Evolutionary conservation across 805 yeast genomes (phyloP).

Genomic region (Candida cerambycidarum): DNA sequence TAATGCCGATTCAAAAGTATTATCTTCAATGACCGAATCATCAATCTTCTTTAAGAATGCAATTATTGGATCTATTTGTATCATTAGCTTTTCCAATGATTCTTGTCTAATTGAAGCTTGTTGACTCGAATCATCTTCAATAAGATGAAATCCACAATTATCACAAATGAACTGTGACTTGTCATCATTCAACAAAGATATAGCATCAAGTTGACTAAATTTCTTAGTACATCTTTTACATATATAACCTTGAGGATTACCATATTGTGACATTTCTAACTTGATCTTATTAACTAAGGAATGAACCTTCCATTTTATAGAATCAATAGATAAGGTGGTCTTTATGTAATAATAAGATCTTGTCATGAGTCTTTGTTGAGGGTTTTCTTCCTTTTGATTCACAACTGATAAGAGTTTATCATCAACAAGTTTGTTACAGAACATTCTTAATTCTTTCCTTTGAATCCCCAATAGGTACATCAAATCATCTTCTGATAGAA

Average conservation of each 20-base stretch:
- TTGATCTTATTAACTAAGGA: slow-evolving; percentile 75
- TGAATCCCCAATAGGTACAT: slow-evolving; percentile 78
- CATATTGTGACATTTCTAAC: slow-evolving; percentile 78
- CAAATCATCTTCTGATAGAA: slow-evolving; percentile 89
- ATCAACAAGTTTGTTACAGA: slow-evolving; percentile 78
- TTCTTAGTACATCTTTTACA: slow-evolving; percentile 84
- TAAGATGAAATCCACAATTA: slow-evolving; percentile 70
- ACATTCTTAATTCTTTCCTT: slow-evolving; percentile 79
- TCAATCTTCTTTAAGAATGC: slow-evolving; percentile 63
- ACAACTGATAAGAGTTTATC: slow-evolving; percentile 77
- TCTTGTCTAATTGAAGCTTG: slow-evolving; percentile 81
- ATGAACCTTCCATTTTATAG: slow-evolving; percentile 95
- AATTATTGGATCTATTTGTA: slow-evolving; percentile 85
- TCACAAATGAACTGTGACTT: slow-evolving; percentile 81
- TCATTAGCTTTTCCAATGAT: slow-evolving; percentile 79
- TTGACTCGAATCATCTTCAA: slow-evolving; percentile 86
- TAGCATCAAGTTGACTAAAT: slow-evolving; percentile 84
- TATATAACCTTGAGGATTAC: slow-evolving; percentile 90
- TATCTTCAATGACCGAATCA: slow-evolving; percentile 40
- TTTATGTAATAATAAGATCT: slow-evolving; percentile 86
- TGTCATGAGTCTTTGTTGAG: slow-evolving; percentile 63
- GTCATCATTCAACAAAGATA: slow-evolving; percentile 76
- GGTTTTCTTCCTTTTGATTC: slow-evolving; percentile 55
- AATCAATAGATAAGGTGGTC: slow-evolving; percentile 89
- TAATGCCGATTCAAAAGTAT: slow-evolving; percentile 52